Conservation (phyloP, 352 stramenopile genomes). For the Phytophthora tubulina region DNA sequence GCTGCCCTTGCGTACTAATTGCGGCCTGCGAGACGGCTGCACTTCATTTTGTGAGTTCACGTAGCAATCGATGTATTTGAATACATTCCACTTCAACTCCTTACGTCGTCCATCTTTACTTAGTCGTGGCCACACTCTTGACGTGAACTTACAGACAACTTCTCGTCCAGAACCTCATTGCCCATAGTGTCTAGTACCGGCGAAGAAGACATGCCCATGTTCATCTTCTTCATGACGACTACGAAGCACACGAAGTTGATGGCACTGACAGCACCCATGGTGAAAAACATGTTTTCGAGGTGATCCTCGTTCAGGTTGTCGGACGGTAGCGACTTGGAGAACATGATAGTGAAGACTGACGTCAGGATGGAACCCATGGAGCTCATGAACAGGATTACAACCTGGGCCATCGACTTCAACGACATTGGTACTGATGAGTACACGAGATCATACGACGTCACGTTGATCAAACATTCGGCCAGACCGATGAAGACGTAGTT, state of each 20-base stretch:
- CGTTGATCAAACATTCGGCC: slow-evolving; percentile 70
- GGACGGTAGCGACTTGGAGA: slow-evolving; percentile 56
- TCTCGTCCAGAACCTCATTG: slow-evolving; percentile 30
- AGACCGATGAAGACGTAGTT: slow-evolving; percentile 72
- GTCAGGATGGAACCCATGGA: slow-evolving; percentile 57
- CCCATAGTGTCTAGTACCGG: slow-evolving; percentile 22
- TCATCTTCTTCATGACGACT: slow-evolving; percentile 61
- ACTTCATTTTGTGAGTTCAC: slow-evolving; percentile 30
- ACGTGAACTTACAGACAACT: slow-evolving; percentile 22
- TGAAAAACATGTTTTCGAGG: slow-evolving; percentile 79
- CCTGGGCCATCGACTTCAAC: slow-evolving; percentile 59
- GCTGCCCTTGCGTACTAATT: slow-evolving; percentile 34
- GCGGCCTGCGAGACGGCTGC: not conserved
- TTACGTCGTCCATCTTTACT: slow-evolving; percentile 20
- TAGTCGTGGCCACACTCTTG: slow-evolving; percentile 19
- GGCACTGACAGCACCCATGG: slow-evolving; percentile 50
- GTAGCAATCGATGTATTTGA: slow-evolving; percentile 30
- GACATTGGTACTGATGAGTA: slow-evolving; percentile 65
- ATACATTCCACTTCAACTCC: slow-evolving; percentile 32
- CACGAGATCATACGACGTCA: slow-evolving; percentile 68
- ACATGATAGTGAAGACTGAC: slow-evolving; percentile 63
- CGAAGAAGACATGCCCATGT: slow-evolving; percentile 53
- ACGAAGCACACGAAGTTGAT: slow-evolving; percentile 69
- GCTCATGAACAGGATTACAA: slow-evolving; percentile 56
- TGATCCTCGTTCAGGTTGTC: slow-evolving; percentile 63